Base-by-base conservation (phyloP, 345 rosid species). In the Brassica incana region DNA sequence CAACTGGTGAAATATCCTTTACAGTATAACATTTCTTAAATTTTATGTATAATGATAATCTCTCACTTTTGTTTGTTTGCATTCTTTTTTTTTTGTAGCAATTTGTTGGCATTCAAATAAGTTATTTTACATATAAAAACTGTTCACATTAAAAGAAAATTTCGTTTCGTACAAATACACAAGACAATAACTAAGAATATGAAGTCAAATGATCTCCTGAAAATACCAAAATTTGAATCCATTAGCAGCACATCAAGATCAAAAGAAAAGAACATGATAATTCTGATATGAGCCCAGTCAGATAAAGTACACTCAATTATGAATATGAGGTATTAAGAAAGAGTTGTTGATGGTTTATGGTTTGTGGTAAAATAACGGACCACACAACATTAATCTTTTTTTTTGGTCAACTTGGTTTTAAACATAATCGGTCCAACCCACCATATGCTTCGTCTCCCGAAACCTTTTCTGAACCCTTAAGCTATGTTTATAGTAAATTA, bases 361-460 rank as follows among this genome's bases (percentile, higher is more conserved):
- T 72, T 59, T 20, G 23, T 72, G 14, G 36, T 36, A 36, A 64
- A 48, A 32, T 2, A 74, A 52, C 23, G 65, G 65, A 75, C 65
- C 78, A 67, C 65, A 65, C 45, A 33, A 67, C 30, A 67, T 36
- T 67, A 56, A 67, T 54, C 29, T 40, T 11, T 61, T 67, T 23
- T 65, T 25, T 25, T 25, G 5, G 73, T 67, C 59, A 76, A 58
- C 58, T 76, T 56, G 59, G 59, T 56, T 30, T 58, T 67, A 52
- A 76, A 75, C 65, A 75, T 66, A 48, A 75, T 56, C 27, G 72
- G 72, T 67, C 79, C 73, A 76, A 76, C 48, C 67, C 73, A 67
- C 65, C 72, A 76, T 67, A 67, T 67, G 78, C 15, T 56, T 56
- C 56, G 78, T 75, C 78, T 54, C 78, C 78, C 56, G 11, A 66